Percentiles rank a stretch among this genome's conserved stretches.
Evolutionary conservation across 768 basidiomycete species (phyloP).

Genomic region (Termitomyces heimii): DNA sequence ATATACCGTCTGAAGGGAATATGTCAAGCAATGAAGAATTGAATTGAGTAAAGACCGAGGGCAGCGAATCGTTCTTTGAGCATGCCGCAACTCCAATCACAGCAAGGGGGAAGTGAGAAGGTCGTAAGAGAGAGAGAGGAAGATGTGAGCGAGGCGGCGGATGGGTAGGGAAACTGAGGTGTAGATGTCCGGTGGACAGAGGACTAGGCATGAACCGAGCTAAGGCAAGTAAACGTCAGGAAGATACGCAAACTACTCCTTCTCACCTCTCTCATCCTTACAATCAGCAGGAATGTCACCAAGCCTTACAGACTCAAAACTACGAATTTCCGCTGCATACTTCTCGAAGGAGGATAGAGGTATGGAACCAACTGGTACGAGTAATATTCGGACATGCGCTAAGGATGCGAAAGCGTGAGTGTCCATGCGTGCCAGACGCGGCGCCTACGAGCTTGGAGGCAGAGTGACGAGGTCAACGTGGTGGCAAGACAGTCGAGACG

Average conservation of each 20-base stretch:
- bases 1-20: slow-evolving; percentile 61
- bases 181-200: slow-evolving; percentile 73
- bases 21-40: slow-evolving; percentile 56
- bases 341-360: slow-evolving; percentile 61
- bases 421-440: slow-evolving; percentile 44
- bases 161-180: slow-evolving; percentile 73
- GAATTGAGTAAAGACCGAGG: slow-evolving; percentile 59
- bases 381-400: slow-evolving; percentile 78
- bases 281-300: slow-evolving; percentile 79
- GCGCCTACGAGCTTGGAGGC: slow-evolving; percentile 1
- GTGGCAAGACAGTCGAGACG: not conserved
- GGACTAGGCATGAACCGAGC: slow-evolving; percentile 81
- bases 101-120: slow-evolving; percentile 80
- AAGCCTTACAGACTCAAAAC: slow-evolving; percentile 67
- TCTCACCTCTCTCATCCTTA: slow-evolving; percentile 70
- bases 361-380: slow-evolving; percentile 82
- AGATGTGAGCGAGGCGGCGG: slow-evolving; percentile 65
- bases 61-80: slow-evolving; percentile 45
- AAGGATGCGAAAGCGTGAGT: slow-evolving; percentile 72
- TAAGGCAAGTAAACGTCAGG: slow-evolving; percentile 26
- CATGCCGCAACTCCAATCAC: slow-evolving; percentile 84
- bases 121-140: slow-evolving; percentile 66
- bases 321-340: slow-evolving; percentile 68
- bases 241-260: not conserved
- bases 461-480: not conserved